A percentile compares a stretch with the other conserved stretches of the same genome.
Conservation (phyloP, 768 basidiomycete species). For the Mycena chlorophos region DNA sequence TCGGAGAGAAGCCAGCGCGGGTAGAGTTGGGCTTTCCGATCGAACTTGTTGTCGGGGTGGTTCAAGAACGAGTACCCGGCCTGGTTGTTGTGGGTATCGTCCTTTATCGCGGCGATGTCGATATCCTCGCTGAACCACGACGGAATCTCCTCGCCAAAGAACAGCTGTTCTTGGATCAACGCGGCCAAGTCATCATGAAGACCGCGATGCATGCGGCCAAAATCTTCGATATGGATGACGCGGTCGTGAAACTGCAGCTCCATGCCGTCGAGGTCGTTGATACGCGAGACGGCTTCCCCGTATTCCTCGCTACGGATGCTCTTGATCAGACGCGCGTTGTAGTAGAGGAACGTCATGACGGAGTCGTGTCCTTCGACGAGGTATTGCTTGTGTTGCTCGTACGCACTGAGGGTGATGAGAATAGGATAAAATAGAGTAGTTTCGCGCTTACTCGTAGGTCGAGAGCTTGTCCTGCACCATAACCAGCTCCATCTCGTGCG, state of each 20-base stretch:
- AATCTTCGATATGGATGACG: neutral
- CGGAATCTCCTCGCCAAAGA: neutral
- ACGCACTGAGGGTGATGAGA: neutral
- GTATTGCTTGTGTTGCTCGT: neutral
- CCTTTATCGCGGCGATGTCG: neutral
- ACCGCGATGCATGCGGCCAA: neutral
- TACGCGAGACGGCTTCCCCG: neutral
- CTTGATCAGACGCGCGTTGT: neutral
- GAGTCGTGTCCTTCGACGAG: slow-evolving; percentile 4
- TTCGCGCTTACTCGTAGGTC: neutral
- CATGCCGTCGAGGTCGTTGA: neutral
- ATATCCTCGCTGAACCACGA: neutral
- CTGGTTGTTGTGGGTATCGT: neutral
- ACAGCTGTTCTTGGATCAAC: neutral
- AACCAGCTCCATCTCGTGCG: neutral
- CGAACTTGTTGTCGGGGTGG: neutral
- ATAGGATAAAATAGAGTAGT: neutral
- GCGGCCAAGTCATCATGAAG: neutral
- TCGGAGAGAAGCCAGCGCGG: neutral
- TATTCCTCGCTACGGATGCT: neutral
- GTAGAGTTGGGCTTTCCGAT: neutral
- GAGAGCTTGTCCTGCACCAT: neutral
- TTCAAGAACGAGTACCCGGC: slow-evolving; percentile 1
- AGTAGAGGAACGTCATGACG: neutral
- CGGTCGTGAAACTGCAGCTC: neutral